Evolutionary conservation across 257 asterid species (phyloP).

Genomic region (Nicotiana knightiana): DNA sequence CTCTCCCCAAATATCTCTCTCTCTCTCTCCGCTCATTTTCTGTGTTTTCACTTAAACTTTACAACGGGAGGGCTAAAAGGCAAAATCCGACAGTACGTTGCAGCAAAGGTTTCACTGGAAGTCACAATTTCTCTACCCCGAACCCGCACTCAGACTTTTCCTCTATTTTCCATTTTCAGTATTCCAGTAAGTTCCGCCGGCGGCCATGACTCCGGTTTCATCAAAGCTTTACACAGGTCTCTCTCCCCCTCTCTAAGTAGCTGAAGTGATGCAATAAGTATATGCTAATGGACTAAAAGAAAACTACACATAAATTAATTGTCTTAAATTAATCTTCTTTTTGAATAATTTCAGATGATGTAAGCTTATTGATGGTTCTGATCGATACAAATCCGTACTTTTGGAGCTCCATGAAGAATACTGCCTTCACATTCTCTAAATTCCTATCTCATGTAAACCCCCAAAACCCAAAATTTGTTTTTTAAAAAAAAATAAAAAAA

Average conservation of each 20-base stretch:
- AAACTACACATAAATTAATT: neutral
- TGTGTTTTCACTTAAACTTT: neutral
- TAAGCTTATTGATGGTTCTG: slow-evolving; percentile 74
- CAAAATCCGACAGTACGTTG: neutral
- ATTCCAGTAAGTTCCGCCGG: neutral
- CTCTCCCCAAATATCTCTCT: no score
- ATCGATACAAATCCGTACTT: slow-evolving; percentile 77
- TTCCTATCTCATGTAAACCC: slow-evolving; percentile 68
- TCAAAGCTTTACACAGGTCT: slow-evolving; percentile 14
- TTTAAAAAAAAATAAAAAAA: neutral
- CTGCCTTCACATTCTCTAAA: slow-evolving; percentile 43
- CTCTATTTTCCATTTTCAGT: neutral
- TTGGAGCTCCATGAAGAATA: slow-evolving; percentile 67
- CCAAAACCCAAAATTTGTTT: neutral
- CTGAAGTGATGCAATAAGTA: neutral
- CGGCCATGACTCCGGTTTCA: slow-evolving; percentile 6
- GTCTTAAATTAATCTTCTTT: neutral
- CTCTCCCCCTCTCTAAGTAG: neutral
- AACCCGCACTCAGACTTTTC: neutral
- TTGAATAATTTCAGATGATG: slow-evolving; percentile 56
- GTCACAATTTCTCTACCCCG: no score
- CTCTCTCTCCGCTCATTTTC: no score
- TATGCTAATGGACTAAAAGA: neutral
- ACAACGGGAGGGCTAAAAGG: neutral
- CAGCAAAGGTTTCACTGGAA: no score